Conservation (phyloP, 2,329 filamentous ascomycete genomes). For the Claviceps sp. region DNA sequence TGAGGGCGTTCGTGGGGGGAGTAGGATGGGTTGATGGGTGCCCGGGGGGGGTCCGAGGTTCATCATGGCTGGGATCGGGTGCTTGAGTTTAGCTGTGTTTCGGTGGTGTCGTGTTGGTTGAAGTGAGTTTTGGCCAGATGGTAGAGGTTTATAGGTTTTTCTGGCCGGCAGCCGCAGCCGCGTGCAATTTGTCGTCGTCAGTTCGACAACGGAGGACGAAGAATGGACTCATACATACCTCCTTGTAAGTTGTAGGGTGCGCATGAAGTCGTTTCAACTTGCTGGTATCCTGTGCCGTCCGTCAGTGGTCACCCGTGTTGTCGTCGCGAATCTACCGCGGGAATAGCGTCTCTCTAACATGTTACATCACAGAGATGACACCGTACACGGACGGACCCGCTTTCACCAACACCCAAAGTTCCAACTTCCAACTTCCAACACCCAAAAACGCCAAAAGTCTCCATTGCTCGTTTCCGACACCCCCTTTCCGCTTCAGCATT, state of each 20-base stretch:
- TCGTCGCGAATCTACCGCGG: neutral
- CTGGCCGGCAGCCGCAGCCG: no score
- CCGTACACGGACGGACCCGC: neutral
- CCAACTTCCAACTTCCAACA: neutral
- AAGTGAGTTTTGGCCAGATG: no score
- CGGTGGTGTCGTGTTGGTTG: no score
- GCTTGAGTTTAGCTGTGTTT: no score
- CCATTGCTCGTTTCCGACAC: neutral
- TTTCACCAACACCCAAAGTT: neutral
- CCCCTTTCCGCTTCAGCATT: neutral
- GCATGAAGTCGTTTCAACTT: no score
- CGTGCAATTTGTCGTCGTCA: no score
- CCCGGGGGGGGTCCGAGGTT: slow-evolving; percentile 1
- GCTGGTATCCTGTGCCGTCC: no score
- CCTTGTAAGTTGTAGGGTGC: no score
- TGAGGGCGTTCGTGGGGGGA: slow-evolving; percentile 40
- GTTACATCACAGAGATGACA: no score
- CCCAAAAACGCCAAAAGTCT: neutral
- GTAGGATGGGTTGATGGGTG: slow-evolving; percentile 24
- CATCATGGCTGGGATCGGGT: neutral
- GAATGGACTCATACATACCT: no score
- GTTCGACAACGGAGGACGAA: no score
- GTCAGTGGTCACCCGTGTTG: neutral
- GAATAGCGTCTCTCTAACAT: neutral
- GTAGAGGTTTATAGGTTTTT: no score